Conservation (phyloP, 148 eudicot species). For the Dysphania ambrosioides region DNA sequence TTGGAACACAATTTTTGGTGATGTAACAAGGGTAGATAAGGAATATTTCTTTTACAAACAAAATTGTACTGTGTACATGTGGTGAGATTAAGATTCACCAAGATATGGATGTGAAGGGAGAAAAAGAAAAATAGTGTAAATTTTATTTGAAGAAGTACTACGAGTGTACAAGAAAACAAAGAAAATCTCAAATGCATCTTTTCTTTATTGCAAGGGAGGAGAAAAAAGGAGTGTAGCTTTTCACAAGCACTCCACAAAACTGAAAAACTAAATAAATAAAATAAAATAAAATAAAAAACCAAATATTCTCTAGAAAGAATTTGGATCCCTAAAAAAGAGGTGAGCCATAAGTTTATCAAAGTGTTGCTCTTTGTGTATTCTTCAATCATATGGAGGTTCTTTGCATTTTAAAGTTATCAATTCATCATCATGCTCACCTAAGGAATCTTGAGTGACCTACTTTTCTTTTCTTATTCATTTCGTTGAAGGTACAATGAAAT, state of each 20-base stretch:
- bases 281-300: conserved; percentile 12
- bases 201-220: neutral
- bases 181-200: conserved; percentile 29
- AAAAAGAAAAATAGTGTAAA: neutral
- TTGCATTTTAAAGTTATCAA: neutral
- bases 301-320: conserved; percentile 31
- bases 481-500: conserved; percentile 2
- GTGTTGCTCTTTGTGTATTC: conserved; percentile 25
- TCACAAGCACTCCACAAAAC: conserved; percentile 17
- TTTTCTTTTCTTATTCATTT: neutral
- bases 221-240: conserved; percentile 40
- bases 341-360: conserved; percentile 30
- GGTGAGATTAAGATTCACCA: conserved; percentile 2
- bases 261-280: neutral
- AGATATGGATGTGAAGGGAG: neutral
- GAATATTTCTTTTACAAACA: neutral
- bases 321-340: conserved; percentile 35
- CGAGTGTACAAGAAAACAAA: conserved; percentile 27
- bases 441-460: conserved; percentile 14
- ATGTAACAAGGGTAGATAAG: neutral
- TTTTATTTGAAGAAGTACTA: neutral
- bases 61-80: neutral
- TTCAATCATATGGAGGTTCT: conserved; percentile 37
- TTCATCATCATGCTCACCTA: conserved; percentile 15
- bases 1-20: no score